A percentile compares a stretch with the other conserved stretches of the same genome.
phyloP scores from a whole-genome alignment of 179 eudicot genomes.

The Silene vulgaris region DNA sequence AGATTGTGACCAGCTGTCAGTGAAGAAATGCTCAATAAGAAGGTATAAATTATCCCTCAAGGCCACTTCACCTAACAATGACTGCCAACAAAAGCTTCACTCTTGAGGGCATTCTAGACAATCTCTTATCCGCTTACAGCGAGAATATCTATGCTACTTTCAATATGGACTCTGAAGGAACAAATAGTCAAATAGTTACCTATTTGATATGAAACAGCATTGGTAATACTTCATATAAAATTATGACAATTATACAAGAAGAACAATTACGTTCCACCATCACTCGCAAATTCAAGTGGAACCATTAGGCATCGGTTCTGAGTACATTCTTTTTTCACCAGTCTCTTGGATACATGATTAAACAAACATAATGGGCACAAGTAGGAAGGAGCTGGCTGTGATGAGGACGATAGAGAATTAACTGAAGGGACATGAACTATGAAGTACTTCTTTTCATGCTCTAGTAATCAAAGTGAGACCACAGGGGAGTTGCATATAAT shows the following conservation, averaged over 20 bases:
- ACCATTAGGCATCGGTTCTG: not conserved
- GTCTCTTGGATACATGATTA: not conserved
- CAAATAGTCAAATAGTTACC: no score
- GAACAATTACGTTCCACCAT: not conserved
- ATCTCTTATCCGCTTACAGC: no score
- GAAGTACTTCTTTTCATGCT: not conserved
- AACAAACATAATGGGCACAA: not conserved
- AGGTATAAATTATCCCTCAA: no score
- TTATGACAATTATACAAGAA: not conserved
- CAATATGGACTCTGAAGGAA: no score
- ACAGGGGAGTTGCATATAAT: not conserved
- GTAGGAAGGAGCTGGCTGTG: not conserved
- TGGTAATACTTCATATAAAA: no score
- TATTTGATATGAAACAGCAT: no score
- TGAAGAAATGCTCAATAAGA: no score
- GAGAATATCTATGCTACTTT: no score
- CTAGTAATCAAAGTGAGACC: not conserved
- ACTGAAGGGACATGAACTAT: not conserved
- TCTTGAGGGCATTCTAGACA: no score
- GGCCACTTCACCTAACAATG: no score
- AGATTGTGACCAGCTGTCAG: no score
- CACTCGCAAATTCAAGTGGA: not conserved
- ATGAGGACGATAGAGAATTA: not conserved
- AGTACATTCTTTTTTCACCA: not conserved
- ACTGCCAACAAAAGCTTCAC: no score